phyloP scores from a whole-genome alignment of 2,329 filamentous ascomycete species.

The Aspergillus oerlinghausenensis region DNA sequence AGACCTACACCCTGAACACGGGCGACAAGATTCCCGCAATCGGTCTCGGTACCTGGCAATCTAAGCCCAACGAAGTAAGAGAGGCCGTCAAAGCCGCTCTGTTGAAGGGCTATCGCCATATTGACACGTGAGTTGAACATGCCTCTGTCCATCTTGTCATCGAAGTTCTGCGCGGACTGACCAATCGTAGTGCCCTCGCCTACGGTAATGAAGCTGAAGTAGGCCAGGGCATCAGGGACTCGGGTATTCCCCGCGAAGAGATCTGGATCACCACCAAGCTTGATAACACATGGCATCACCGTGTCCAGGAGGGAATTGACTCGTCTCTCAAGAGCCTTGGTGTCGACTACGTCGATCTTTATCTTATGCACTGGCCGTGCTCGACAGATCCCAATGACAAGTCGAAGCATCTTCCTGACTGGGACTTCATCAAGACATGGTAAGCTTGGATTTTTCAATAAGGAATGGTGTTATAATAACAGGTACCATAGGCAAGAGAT shows the following conservation, averaged over 20 bases:
- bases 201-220: constrained; percentile 66
- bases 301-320: constrained; percentile 58
- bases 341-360: constrained; percentile 67
- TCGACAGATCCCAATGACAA: constrained; percentile 49
- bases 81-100: constrained; percentile 47
- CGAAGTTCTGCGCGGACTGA: neutral
- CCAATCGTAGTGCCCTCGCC: constrained; percentile 29
- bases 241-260: constrained; percentile 61
- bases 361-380: constrained; percentile 64
- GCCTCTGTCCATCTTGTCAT: neutral
- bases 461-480: constrained; percentile 50
- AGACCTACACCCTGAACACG: constrained; percentile 46
- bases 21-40: constrained; percentile 47
- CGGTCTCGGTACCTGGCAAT: constrained; percentile 54
- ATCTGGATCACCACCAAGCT: constrained; percentile 68
- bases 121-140: constrained; percentile 43
- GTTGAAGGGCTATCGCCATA: constrained; percentile 52
- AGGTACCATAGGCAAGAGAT: constrained; percentile 53
- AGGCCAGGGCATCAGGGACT: constrained; percentile 61
- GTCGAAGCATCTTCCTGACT: constrained; percentile 65
- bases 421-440: constrained; percentile 80
- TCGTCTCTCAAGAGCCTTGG: constrained; percentile 61
- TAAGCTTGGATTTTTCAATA: constrained; percentile 62
- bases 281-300: constrained; percentile 61
- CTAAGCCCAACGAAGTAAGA: constrained; percentile 48